A percentile compares a stretch with the other conserved stretches of the same genome.
phyloP scores from a whole-genome alignment of 805 yeast species.

The Lachancea kluyveri region DNA sequence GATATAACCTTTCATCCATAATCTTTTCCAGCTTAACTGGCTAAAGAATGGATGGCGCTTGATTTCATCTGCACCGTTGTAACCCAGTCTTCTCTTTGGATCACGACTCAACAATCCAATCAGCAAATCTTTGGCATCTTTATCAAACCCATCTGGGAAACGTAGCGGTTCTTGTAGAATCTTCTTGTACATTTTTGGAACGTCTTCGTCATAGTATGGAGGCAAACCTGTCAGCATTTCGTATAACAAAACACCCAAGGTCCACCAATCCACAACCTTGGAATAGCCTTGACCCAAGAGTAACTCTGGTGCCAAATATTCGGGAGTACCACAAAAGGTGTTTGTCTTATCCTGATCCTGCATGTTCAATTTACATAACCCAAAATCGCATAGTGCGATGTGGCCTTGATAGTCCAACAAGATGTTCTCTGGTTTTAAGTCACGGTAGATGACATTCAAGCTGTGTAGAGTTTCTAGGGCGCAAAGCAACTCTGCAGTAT shows the following conservation, averaged over 20 bases:
- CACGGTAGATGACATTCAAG: conserved; percentile 89
- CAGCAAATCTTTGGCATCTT: conserved; percentile 77
- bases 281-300: conserved; percentile 91
- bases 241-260: conserved; percentile 84
- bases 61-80: conserved; percentile 77
- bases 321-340: conserved; percentile 98
- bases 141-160: conserved; percentile 84
- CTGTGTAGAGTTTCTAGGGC: conserved; percentile 91
- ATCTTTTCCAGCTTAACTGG: conserved; percentile 84
- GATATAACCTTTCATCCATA: conserved; percentile 77
- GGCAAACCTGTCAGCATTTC: conserved; percentile 98
- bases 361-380: conserved; percentile 94
- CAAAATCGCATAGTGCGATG: conserved; percentile 95
- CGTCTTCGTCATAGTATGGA: conserved; percentile 94
- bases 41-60: conserved; percentile 79
- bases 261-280: conserved; percentile 98
- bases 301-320: conserved; percentile 92
- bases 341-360: conserved; percentile 77
- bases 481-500: conserved; percentile 87
- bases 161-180: conserved; percentile 82
- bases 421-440: conserved; percentile 93
- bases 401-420: conserved; percentile 94
- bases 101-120: conserved; percentile 75
- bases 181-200: conserved; percentile 88
- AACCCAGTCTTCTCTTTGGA: conserved; percentile 72